phyloP scores from a whole-genome alignment of 371 early-diverging fungal species.

The Mortierella polycephala region DNA sequence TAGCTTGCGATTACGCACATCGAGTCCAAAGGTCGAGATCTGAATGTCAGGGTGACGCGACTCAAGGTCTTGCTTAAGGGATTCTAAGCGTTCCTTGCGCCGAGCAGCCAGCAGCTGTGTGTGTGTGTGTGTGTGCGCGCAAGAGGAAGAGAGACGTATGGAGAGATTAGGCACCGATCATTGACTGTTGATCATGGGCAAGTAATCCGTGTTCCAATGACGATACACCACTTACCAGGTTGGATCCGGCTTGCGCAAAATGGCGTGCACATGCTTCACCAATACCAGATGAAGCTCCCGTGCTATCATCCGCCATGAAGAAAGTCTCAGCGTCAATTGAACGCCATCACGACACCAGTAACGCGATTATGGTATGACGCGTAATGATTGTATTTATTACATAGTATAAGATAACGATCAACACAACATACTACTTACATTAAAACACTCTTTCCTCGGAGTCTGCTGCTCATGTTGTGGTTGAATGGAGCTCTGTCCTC shows the following conservation, averaged over 20 bases:
- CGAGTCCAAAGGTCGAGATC: slow-evolving; percentile 75
- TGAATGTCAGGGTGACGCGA: slow-evolving; percentile 62
- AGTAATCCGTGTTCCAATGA: not conserved
- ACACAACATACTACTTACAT: slow-evolving; percentile 39
- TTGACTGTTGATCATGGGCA: too few species aligned
- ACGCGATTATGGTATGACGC: not conserved
- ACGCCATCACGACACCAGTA: not conserved
- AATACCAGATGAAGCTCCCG: slow-evolving; percentile 95
- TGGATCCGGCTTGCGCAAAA: slow-evolving; percentile 85
- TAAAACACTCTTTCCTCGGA: slow-evolving; percentile 60
- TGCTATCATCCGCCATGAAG: slow-evolving; percentile 57
- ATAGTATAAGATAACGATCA: too few species aligned
- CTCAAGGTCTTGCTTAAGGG: slow-evolving; percentile 64
- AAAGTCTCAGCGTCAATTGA: too few species aligned
- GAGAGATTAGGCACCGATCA: not conserved
- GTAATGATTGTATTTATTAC: too few species aligned
- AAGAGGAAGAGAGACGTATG: not conserved
- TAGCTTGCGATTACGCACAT: slow-evolving; percentile 71
- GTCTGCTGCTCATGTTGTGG: slow-evolving; percentile 38
- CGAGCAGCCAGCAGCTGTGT: slow-evolving; percentile 81
- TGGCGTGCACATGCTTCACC: slow-evolving; percentile 88
- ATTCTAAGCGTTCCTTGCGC: slow-evolving; percentile 75
- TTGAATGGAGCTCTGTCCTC: too few species aligned
- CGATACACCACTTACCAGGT: slow-evolving; percentile 62
- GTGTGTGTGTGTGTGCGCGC: too few species aligned